A percentile compares a stretch with the other conserved stretches of the same genome.
These are phyloP conservation scores for Edaphochlamys debaryana DNA, from an alignment of 139 green algal genomes.

Conservation along the genomic window DNA sequence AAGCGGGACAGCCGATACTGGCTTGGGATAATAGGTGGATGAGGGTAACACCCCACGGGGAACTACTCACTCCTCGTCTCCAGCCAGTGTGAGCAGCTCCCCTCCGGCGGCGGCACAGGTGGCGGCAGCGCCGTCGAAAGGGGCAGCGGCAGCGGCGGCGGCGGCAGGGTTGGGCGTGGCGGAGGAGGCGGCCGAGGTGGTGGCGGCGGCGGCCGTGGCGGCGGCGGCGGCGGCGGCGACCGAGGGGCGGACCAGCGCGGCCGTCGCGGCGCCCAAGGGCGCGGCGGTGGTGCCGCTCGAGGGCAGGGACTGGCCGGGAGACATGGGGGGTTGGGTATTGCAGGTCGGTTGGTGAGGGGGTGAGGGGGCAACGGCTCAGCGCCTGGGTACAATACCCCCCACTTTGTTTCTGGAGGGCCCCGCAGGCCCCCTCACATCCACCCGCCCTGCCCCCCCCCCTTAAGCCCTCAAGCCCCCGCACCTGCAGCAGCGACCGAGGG, in stretches of 20 bases:
- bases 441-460: neutral
- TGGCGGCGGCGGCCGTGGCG: neutral
- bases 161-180: neutral
- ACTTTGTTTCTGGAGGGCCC: no score
- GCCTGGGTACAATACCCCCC: no score
- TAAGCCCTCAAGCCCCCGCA: neutral
- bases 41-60: no score
- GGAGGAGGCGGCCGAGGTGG: neutral
- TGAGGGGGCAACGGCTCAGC: no score
- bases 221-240: neutral
- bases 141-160: neutral
- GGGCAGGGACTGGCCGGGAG: neutral
- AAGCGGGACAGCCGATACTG: no score
- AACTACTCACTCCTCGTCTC: neutral
- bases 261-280: neutral
- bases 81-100: neutral
- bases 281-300: neutral
- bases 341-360: no score
- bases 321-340: no score
- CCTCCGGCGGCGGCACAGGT: neutral
- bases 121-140: neutral
- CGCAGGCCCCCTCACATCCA: no score
- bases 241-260: neutral
- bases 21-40: no score
- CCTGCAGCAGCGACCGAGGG: neutral